Base-by-base conservation (phyloP, 116 monocot species). In the Papilionanthe hybrid region DNA sequence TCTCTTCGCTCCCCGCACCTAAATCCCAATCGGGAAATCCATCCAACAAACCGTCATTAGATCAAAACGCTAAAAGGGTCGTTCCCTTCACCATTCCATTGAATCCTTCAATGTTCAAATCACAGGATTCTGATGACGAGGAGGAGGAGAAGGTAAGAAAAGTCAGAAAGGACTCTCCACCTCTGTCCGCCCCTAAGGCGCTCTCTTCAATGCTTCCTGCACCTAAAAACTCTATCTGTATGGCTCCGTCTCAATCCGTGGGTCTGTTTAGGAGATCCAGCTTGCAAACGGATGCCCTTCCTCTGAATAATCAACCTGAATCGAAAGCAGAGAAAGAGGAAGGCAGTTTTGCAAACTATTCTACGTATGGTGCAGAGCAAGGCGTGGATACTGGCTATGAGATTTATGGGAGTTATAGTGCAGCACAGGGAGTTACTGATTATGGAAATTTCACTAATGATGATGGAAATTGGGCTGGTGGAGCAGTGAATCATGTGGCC, bases 131-230 rank as follows among this genome's bases (percentile, higher is more conserved):
- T 23, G 82, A 77, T 13, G 83, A 85, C 13, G 89, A 84, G 13
- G 90, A 93, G 0, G 84, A 81, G 65, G 72, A 74, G 63, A 78
- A 75, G 53, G 50, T 83, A 75, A 81, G 73, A 44, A 91, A 85
- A 55, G 29, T 15, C 8, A 75, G 30, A 4, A 76, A 79, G 11
- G 78, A 88, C 55, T 79, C 78, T 28, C 82, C 82, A 20, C 88
- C 90, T 4, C 72, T 69, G 15, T 44, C 79, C 19, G 12, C 63
- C 4, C 32, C 84, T 3, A 91, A 84, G 27, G 53, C 79, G 25
- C 85, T 95, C 1, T 89, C 90, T 78, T 91, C 89, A 15, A 85
- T 93, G 77, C 87, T 96, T 30, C 96, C 93, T 44, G 82, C 90
- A 47, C 93, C 96, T 1, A 93, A 86, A 76, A 86, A 93, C 48